These are phyloP conservation scores for Suhomyces ambrosiae DNA, from an alignment of 1,139 yeast species.

Conservation along the genomic window DNA sequence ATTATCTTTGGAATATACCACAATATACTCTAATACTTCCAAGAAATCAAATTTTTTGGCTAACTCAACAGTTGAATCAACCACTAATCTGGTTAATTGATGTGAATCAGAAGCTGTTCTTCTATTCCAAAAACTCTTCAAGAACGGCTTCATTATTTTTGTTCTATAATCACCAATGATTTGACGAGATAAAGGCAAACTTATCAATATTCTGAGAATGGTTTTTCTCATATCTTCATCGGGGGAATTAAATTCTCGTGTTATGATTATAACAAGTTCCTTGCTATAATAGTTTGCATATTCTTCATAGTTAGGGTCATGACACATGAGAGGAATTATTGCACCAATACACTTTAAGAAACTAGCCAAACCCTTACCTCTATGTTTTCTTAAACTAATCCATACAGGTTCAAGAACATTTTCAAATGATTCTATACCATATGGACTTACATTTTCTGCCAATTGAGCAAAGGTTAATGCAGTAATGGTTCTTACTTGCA, in stretches of 20 bases:
- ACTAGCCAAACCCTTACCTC: conserved; percentile 79
- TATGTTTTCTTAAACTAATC: conserved; percentile 73
- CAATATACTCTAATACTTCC: conserved; percentile 58
- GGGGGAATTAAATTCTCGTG: conserved; percentile 76
- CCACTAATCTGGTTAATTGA: conserved; percentile 58
- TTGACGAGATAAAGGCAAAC: conserved; percentile 36
- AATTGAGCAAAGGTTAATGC: conserved; percentile 73
- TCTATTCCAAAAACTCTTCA: conserved; percentile 78
- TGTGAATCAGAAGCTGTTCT: conserved; percentile 59
- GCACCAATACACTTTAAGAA: conserved; percentile 79
- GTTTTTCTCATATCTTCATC: conserved; percentile 89
- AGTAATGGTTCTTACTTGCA: conserved; percentile 66
- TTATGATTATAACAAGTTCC: conserved; percentile 66
- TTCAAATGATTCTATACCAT: conserved; percentile 89
- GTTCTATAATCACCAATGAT: conserved; percentile 31
- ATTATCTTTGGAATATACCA: conserved; percentile 72
- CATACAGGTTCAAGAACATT: conserved; percentile 72
- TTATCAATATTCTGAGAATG: conserved; percentile 49
- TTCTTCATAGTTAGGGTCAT: conserved; percentile 55
- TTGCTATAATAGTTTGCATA: conserved; percentile 77
- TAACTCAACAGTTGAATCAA: conserved; percentile 70
- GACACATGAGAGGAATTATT: conserved; percentile 81
- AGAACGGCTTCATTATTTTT: conserved; percentile 63
- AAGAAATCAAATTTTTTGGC: conserved; percentile 70
- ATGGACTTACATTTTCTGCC: conserved; percentile 87